Conservation (phyloP, 129 eudicot species). For the Flaveria linearis region DNA sequence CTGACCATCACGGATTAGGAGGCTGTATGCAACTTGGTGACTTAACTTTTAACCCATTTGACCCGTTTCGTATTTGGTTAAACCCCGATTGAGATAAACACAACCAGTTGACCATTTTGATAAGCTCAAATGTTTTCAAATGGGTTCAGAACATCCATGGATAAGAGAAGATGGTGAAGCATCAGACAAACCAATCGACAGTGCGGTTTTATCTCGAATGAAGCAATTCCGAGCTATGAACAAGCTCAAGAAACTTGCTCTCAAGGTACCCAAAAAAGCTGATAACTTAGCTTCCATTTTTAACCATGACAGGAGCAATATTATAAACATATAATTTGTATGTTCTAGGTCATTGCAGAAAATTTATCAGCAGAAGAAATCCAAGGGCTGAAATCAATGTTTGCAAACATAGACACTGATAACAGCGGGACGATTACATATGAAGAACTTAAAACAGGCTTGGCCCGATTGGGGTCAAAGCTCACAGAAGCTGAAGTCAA, state of each 20-base stretch:
- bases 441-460: conserved; percentile 78
- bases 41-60: background rate
- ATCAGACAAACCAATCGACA: conserved; percentile 89
- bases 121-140: conserved; percentile 7
- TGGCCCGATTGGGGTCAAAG: conserved; percentile 90
- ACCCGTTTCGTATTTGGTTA: background rate
- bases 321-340: background rate
- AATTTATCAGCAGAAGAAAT: conserved; percentile 82
- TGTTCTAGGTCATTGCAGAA: conserved; percentile 77
- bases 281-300: background rate
- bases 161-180: conserved; percentile 85
- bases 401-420: conserved; percentile 85
- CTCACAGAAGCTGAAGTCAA: conserved; percentile 85
- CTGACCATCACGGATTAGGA: background rate
- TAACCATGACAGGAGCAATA: background rate
- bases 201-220: conserved; percentile 90
- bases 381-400: conserved; percentile 87
- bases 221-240: conserved; percentile 98
- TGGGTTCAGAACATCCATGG: conserved; percentile 83
- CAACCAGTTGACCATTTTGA: background rate
- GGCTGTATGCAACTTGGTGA: background rate
- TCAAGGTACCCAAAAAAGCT: conserved; percentile 50
- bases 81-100: too few species aligned
- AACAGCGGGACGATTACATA: conserved; percentile 84
- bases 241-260: conserved; percentile 92